A percentile compares a stretch with the other conserved stretches of the same genome.
These are phyloP conservation scores for Euphorbia lathyris DNA, from an alignment of 345 rosid genomes.

Conservation along the genomic window DNA sequence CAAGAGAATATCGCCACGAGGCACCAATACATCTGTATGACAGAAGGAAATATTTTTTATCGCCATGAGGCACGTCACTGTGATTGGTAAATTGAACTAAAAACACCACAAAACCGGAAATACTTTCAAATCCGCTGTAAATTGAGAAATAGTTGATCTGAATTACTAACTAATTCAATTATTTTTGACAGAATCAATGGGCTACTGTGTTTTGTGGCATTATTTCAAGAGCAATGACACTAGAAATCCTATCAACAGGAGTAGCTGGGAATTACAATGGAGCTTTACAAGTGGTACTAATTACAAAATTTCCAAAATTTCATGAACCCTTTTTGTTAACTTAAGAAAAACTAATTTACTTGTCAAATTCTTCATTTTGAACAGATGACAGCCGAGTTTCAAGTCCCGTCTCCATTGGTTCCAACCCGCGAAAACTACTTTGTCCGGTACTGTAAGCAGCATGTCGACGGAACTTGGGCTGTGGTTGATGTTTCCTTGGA, in stretches of 20 bases:
- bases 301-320: not conserved
- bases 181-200: conserved; percentile 68
- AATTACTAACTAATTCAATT: not conserved
- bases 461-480: conserved; percentile 78
- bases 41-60: no score
- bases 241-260: conserved; percentile 88
- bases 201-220: conserved; percentile 78
- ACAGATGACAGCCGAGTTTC: conserved; percentile 94
- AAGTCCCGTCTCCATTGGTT: conserved; percentile 84
- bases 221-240: conserved; percentile 88
- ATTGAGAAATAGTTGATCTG: not conserved
- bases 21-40: no score
- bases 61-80: no score
- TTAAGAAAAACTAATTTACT: not conserved
- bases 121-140: no score
- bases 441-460: conserved; percentile 86
- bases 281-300: conserved; percentile 89
- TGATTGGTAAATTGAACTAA: no score
- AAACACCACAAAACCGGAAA: no score
- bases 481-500: conserved; percentile 94
- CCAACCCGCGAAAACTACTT: conserved; percentile 82
- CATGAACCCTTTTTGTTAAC: not conserved
- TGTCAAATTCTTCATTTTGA: not conserved
- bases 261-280: conserved; percentile 98
- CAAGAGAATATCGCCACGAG: no score